Evolutionary conservation across 805 yeast genomes (phyloP).

Genomic region (Wickerhamomyces strasburgensis): DNA sequence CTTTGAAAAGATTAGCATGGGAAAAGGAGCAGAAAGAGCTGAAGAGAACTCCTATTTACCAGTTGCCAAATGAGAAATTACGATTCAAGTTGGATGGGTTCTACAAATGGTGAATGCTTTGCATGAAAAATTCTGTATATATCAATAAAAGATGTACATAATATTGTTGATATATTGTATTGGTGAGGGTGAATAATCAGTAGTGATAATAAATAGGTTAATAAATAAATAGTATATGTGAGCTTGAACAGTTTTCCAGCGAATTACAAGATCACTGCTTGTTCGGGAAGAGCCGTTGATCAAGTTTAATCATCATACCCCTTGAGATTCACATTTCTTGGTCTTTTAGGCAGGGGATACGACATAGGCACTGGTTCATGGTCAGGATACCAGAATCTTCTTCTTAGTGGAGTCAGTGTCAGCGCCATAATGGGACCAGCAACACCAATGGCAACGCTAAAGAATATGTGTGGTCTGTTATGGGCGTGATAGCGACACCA

Average conservation of each 20-base stretch:
- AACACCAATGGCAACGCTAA: conserved; percentile 57
- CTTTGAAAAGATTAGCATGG: conserved; percentile 53
- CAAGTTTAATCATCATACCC: conserved; percentile 49
- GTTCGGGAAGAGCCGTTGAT: not conserved
- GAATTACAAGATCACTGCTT: not conserved
- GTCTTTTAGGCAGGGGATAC: conserved; percentile 48
- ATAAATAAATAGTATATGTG: conserved; percentile 4
- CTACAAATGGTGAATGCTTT: conserved; percentile 49
- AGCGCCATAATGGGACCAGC: conserved; percentile 62
- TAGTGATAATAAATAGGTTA: conserved; percentile 8
- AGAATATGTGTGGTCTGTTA: conserved; percentile 70
- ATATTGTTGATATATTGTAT: conserved; percentile 1
- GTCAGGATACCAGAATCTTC: conserved; percentile 59
- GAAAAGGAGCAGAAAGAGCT: conserved; percentile 48
- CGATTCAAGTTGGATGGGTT: conserved; percentile 47
- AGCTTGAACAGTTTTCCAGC: conserved; percentile 3
- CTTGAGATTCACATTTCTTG: conserved; percentile 40
- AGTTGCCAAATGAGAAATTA: conserved; percentile 39
- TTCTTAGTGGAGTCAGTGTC: conserved; percentile 62
- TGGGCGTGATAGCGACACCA: conserved; percentile 75
- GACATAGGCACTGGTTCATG: conserved; percentile 57
- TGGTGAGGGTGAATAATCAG: conserved; percentile 1
- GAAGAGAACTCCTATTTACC: conserved; percentile 48
- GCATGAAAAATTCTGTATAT: conserved; percentile 3
- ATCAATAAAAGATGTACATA: not conserved